Evolutionary conservation across 73 alveolate species (phyloP).

Genomic region (Effrenium voratum): DNA sequence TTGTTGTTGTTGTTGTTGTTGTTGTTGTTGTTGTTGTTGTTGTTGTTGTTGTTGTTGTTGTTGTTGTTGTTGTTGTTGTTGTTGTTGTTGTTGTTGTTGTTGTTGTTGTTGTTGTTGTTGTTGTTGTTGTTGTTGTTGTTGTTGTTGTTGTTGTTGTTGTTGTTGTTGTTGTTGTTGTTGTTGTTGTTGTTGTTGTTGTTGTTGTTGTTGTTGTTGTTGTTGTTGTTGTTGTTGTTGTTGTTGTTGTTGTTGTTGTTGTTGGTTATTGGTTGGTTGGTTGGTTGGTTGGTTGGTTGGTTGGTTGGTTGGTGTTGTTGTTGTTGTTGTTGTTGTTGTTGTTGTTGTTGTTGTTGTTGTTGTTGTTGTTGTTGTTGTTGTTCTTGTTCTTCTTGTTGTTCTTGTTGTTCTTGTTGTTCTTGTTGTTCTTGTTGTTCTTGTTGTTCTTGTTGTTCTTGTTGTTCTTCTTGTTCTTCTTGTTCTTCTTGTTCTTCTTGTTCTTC

Average conservation of each 20-base stretch:
- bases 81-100: neutral
- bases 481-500: neutral
- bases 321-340: neutral
- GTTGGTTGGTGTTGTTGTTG: neutral
- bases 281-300: neutral
- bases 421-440: neutral
- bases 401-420: too few relatives aligned
- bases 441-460: neutral
- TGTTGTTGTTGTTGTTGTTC: neutral
- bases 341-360: neutral
- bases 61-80: neutral
- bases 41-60: neutral
- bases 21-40: too few relatives aligned
- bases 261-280: neutral
- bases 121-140: neutral
- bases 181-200: neutral
- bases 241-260: neutral
- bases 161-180: neutral
- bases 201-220: neutral
- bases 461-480: too few relatives aligned
- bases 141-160: neutral
- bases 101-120: neutral
- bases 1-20: too few relatives aligned
- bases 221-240: neutral
- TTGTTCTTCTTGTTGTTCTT: neutral